Conservation (phyloP, 2,329 filamentous ascomycete species). For the Cercospora sesami region DNA sequence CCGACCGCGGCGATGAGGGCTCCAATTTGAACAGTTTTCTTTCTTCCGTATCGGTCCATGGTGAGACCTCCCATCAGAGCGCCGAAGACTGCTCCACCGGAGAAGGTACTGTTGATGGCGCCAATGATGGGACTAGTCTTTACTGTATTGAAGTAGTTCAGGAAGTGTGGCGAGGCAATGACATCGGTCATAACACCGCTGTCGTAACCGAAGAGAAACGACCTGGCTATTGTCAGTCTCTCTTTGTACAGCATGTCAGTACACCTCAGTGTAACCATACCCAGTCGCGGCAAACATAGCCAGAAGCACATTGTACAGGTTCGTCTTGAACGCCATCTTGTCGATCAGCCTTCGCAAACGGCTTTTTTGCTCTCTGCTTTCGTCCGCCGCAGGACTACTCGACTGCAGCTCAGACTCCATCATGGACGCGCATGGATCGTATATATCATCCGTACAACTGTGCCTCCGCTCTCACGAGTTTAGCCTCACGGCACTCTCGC, state of each 20-base stretch:
- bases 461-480: slow-evolving; percentile 6
- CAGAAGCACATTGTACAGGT: slow-evolving; percentile 34
- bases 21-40: slow-evolving; percentile 60
- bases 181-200: slow-evolving; percentile 51
- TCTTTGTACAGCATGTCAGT: background rate
- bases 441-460: background rate
- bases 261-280: slow-evolving; percentile 14
- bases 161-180: slow-evolving; percentile 58
- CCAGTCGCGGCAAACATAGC: slow-evolving; percentile 35
- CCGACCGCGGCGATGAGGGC: slow-evolving; percentile 60
- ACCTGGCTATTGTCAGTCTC: slow-evolving; percentile 25
- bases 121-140: slow-evolving; percentile 56
- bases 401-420: slow-evolving; percentile 4
- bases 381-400: background rate
- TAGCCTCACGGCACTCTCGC: slow-evolving; percentile 15
- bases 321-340: slow-evolving; percentile 24
- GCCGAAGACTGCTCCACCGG: slow-evolving; percentile 58
- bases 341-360: background rate
- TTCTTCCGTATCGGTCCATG: slow-evolving; percentile 62
- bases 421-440: slow-evolving; percentile 1
- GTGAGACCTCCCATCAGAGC: slow-evolving; percentile 57
- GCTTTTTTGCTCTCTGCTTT: background rate
- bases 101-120: slow-evolving; percentile 65
- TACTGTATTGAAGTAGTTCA: slow-evolving; percentile 57
- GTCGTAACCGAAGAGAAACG: slow-evolving; percentile 51